Evolutionary conservation across 2,329 filamentous ascomycete genomes (phyloP).

Genomic region (Colletotrichum tropicicola): DNA sequence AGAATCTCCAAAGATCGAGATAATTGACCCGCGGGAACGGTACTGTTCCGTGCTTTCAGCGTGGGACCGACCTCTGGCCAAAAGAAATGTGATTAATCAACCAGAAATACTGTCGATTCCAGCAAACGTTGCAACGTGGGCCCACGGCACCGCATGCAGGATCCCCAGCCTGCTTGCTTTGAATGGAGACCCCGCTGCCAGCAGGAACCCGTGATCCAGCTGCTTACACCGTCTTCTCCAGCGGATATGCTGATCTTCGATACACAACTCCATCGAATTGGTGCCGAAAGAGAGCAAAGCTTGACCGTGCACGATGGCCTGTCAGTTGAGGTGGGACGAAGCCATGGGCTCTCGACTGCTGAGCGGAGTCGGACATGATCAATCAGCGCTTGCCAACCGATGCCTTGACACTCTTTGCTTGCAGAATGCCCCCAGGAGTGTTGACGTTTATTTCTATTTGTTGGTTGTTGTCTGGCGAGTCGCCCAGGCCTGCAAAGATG

Average conservation of each 20-base stretch:
- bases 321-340: too few relatives aligned
- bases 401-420: background rate
- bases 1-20: background rate
- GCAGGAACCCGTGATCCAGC: background rate
- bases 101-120: background rate
- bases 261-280: too few relatives aligned
- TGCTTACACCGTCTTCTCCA: background rate
- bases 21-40: background rate
- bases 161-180: too few relatives aligned
- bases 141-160: too few relatives aligned
- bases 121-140: background rate
- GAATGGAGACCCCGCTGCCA: background rate
- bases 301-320: background rate
- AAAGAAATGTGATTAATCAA: constrained; percentile 1
- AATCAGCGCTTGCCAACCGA: too few relatives aligned
- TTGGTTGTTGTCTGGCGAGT: background rate
- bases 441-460: background rate
- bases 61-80: background rate
- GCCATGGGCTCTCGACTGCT: too few relatives aligned
- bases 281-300: background rate
- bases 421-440: background rate
- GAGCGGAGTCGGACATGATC: too few relatives aligned
- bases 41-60: background rate
- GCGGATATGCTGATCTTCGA: too few relatives aligned
- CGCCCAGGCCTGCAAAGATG: too few relatives aligned